Evolutionary conservation across 352 stramenopile genomes (phyloP).

Genomic region (Phytopythium montanum): DNA sequence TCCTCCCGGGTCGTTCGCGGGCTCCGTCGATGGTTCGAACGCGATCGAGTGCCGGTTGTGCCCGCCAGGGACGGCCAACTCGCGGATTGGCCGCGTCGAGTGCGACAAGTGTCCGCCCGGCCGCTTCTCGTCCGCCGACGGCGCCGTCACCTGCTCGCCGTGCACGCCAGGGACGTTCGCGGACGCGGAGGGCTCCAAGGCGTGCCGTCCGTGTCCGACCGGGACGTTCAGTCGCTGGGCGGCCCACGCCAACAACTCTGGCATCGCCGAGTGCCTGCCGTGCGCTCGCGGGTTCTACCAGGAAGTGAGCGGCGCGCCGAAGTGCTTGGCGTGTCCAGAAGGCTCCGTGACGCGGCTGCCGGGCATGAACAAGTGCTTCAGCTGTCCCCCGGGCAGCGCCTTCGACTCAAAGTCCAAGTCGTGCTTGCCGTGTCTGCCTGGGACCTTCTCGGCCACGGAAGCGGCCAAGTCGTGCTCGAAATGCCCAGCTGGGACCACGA

Average conservation of each 20-base stretch:
- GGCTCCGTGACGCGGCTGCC: slow-evolving; percentile 31
- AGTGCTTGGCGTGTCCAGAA: slow-evolving; percentile 29
- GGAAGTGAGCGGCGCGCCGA: slow-evolving; percentile 14
- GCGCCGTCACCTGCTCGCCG: slow-evolving; percentile 18
- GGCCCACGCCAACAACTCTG: slow-evolving; percentile 11
- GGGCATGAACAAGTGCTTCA: slow-evolving; percentile 30
- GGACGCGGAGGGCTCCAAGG: slow-evolving; percentile 20
- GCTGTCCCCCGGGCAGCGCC: slow-evolving; percentile 36
- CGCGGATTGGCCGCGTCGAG: not conserved
- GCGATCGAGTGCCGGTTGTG: not conserved
- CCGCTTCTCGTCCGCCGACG: slow-evolving; percentile 4
- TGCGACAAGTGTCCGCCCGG: slow-evolving; percentile 3
- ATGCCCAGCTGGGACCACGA: slow-evolving; percentile 25
- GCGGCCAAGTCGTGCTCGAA: slow-evolving; percentile 24
- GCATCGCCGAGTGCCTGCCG: slow-evolving; percentile 25
- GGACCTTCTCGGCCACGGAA: slow-evolving; percentile 23
- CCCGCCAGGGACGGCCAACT: slow-evolving; percentile 4
- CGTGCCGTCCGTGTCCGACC: slow-evolving; percentile 28
- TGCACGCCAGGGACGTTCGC: slow-evolving; percentile 48
- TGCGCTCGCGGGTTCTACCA: slow-evolving; percentile 44
- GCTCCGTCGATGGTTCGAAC: not conserved
- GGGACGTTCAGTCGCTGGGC: slow-evolving; percentile 28
- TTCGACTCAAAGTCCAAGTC: slow-evolving; percentile 22
- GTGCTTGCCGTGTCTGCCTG: slow-evolving; percentile 31
- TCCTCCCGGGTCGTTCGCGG: slow-evolving; percentile 15